phyloP scores from a whole-genome alignment of 129 eudicot species.

The Escallonia herrerae region DNA sequence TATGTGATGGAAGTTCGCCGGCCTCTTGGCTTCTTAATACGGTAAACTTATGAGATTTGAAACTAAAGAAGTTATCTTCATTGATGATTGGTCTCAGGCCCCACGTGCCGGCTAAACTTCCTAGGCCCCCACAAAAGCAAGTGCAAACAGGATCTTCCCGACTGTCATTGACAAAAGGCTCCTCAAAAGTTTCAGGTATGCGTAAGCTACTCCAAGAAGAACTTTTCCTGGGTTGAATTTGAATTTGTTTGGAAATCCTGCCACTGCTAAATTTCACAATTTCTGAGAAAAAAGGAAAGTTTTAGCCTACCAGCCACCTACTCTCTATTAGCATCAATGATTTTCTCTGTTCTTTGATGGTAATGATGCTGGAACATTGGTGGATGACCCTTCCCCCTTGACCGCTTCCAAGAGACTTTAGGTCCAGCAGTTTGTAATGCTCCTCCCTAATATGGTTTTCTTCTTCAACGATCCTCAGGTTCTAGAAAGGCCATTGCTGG shows the following conservation, averaged over 20 bases:
- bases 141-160: conserved; percentile 46
- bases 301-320: too few relatives aligned
- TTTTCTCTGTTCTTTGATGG: too few relatives aligned
- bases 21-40: too few relatives aligned
- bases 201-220: background rate
- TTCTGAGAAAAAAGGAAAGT: too few relatives aligned
- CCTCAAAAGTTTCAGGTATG: conserved; percentile 54
- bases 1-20: too few relatives aligned
- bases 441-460: background rate
- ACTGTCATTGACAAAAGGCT: conserved; percentile 37
- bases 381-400: background rate
- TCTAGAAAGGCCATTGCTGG: conserved; percentile 21
- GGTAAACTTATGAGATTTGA: too few relatives aligned
- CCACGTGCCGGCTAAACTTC: conserved; percentile 40
- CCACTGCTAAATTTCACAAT: too few relatives aligned
- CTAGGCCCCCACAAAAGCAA: conserved; percentile 50
- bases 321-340: too few relatives aligned
- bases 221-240: background rate
- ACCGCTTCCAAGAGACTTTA: background rate
- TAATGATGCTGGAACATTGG: too few relatives aligned
- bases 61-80: background rate
- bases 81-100: conserved; percentile 32
- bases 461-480: conserved; percentile 16
- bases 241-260: too few relatives aligned
- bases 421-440: background rate